Evolutionary conservation across 2,329 filamentous ascomycete genomes (phyloP), one percentile per base, ranked within the genome.

Genomic region (Neobulgaria alba): DNA sequence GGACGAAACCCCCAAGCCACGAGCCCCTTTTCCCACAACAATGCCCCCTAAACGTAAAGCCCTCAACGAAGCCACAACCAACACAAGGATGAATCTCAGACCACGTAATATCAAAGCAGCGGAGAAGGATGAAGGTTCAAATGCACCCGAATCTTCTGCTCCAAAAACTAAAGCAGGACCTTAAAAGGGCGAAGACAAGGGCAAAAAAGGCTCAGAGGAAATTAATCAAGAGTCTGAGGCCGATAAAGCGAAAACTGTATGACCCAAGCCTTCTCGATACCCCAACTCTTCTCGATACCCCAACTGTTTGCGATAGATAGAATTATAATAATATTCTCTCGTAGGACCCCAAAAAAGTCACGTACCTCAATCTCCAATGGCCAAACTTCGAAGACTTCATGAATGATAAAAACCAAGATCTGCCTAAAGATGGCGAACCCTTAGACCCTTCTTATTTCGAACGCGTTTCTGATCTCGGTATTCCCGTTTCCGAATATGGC

Each of bases 331-430:
- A 8, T 29, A n/a, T n/a, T 29, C 23, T 29, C 23, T 29, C n/a
- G n/a, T 29, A 33, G 30, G 14, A 16, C 10, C 18, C 30, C n/a
- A 33, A 33, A 33, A 17, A 33, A 3, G 38, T 36, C 10, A 23
- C 21, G 3, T 49, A 39, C 19, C 10, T 36, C 9, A 46, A 45
- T 17, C 41, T 48, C 9, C 43, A 52, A 46, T 50, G 43, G 49
- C 45, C 47, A 1, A 50, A 48, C 17, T 35, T 48, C 21, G 36
- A 8, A 10, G 39, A 48, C 4, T 52, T 50, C 21, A 35, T 47
- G n/a, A 17, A 44, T 5, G 49, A 52, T 26, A 39, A 49, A 26
- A 30, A 52, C 17, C 47, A 50, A 38, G 49, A 52, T 21, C 43
- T 52, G 37, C 47, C 49, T 9, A 36, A 43, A 21, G 29, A 40